phyloP scores from a whole-genome alignment of 768 basidiomycete species.

The Tephrocybe sp. region DNA sequence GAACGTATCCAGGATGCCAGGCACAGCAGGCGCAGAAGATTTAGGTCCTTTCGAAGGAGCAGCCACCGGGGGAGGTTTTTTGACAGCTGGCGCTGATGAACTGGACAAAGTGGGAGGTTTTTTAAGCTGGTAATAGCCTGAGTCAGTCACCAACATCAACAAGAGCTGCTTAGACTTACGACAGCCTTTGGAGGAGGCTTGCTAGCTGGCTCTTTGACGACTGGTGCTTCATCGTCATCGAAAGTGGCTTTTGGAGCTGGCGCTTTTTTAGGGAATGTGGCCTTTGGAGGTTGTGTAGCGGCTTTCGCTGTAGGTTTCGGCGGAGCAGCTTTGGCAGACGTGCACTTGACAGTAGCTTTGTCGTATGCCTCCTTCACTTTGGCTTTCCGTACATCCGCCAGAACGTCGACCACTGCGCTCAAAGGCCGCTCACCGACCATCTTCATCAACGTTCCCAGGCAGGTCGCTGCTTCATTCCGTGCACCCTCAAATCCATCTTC shows the following conservation, averaged over 20 bases:
- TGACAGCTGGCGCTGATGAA: constrained; percentile 36
- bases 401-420: constrained; percentile 79
- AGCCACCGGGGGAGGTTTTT: constrained; percentile 43
- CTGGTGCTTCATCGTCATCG: constrained; percentile 13
- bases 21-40: constrained; percentile 44
- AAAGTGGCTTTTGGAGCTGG: constrained; percentile 18
- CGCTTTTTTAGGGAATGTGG: constrained; percentile 33
- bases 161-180: constrained; percentile 28
- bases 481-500: constrained; percentile 91
- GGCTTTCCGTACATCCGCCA: constrained; percentile 83
- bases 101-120: constrained; percentile 42
- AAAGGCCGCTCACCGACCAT: constrained; percentile 94
- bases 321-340: constrained; percentile 57
- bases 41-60: constrained; percentile 44
- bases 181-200: constrained; percentile 53
- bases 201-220: constrained; percentile 42
- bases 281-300: constrained; percentile 20
- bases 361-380: constrained; percentile 96
- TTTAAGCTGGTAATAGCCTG: constrained; percentile 43
- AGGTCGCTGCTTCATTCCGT: constrained; percentile 85
- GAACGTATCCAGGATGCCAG: constrained; percentile 72
- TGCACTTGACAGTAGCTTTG: constrained; percentile 90
- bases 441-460: constrained; percentile 91
- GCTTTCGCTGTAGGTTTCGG: constrained; percentile 48
- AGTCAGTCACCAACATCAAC: constrained; percentile 1